Evolutionary conservation across 768 basidiomycete genomes (phyloP), one percentile per base, ranked within the genome.

Genomic region (Sporobolomyces roseus): DNA sequence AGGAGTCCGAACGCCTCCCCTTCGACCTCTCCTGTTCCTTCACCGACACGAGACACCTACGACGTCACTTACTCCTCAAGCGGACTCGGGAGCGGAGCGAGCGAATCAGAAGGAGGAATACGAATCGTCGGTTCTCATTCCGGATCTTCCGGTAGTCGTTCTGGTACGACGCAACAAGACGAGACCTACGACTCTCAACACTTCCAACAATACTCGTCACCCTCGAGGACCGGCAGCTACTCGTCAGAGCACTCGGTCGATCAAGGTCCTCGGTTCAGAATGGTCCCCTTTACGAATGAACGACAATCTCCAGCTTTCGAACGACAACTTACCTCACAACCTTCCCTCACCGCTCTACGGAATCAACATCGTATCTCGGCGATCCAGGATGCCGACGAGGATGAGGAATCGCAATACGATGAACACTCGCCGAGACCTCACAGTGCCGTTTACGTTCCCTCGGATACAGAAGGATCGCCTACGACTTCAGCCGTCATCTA

Each of bases 271-370:
- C 50, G 62, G 8, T 66, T 73, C 0, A 70, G 73, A 4, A 60
- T 75, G 29, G 68, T 70, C 38, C 48, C 71, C 6, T 75, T 75
- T 61, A 62, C 64, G 5, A 48, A 55, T 49, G 41, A 23, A 38
- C 48, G 53, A 27, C 58, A 35, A 38, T 29, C 64, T 29, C 50
- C 61, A 21, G 70, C 36, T 0, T 59, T 48, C 66, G n/a, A 33
- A 27, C 58, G 56, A 19, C 23, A 52, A 14, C 23, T 62, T 33
- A 41, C 66, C 7, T 35, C 46, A 23, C 56, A 66, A 33, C 30
- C 66, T 6, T 61, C 58, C 21, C 66, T 61, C 19, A 53, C 58
- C 3, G 64, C 61, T 23, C 51, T 58, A 0, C 50, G 54, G 4
- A 19, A 46, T 27, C 16, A 48, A 52, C 41, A 58, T 25, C 61